Evolutionary conservation across 2,329 filamentous ascomycete genomes (phyloP), one percentile per base, ranked within the genome.

Genomic region (Gyromitra esculenta): DNA sequence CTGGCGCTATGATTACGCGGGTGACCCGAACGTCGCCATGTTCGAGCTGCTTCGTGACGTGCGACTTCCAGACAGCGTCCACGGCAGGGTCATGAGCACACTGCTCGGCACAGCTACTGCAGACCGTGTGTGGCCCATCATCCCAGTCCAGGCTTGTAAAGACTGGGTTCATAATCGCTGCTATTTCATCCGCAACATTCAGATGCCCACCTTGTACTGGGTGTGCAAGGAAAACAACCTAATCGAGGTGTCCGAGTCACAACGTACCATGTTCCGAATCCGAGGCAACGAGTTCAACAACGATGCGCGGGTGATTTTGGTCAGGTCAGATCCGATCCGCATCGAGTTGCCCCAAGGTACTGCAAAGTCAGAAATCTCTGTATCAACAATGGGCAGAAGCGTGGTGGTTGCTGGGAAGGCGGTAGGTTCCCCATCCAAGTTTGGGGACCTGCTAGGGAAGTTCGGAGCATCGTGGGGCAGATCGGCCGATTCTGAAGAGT

Each of bases 161-260:
- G 74, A 76, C 54, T 73, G 69, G 68, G 15, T 73, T n/a, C 31
- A 57, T 39, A 52, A 52, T 5, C 25, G 69, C 7, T 21, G n/a
- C 0, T 76, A 66, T 43, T 76, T 68, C 25, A 76, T 76, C n/a
- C 74, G 74, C 39, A 76, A 73, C 52, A 59, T 25, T 21, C 68
- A 62, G 11, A 52, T 62, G 39, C 74, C 62, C 0, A 43, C 56
- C 11, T 11, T 48, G 1, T 73, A 76, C 18, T 76, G 74, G 74
- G 9, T 37, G n/a, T 18, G 41, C 18, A 31, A 13, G 5, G 0
- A 5, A 2, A 25, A 39, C 1, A 21, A 41, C 15, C 11, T 39
- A 0, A 25, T 76, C 7, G 1, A 25, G 1, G 50, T 45, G 0
- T 73, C 62, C 0, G 21, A 45, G 1, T 18, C 52, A 15, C 50